Evolutionary conservation across 331 rosid genomes (phyloP).

Genomic region (Cydonia oblonga): DNA sequence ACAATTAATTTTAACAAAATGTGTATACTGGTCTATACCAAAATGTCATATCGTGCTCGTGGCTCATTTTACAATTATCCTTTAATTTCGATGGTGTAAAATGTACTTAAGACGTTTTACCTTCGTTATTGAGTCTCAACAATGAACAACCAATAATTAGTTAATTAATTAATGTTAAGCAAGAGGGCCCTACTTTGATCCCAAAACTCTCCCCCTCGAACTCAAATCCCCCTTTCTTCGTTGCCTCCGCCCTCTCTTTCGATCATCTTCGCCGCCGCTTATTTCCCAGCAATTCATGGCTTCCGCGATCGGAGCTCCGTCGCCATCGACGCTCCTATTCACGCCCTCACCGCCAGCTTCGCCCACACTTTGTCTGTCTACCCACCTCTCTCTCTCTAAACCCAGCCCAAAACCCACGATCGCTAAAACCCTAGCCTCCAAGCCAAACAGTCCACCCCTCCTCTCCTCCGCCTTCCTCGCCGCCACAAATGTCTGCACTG

Average conservation of each 20-base stretch:
- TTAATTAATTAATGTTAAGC: too few relatives aligned
- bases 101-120: too few relatives aligned
- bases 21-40: too few relatives aligned
- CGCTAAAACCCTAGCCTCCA: background rate
- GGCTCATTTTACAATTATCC: too few relatives aligned
- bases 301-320: slow-evolving; percentile 1
- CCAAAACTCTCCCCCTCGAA: background rate
- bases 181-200: background rate
- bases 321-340: background rate
- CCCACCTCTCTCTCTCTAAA: slow-evolving; percentile 6
- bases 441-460: background rate
- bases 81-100: too few relatives aligned
- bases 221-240: background rate
- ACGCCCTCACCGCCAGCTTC: background rate
- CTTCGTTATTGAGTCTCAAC: too few relatives aligned
- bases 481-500: background rate
- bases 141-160: too few relatives aligned
- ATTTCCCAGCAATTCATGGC: background rate
- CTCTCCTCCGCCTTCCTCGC: background rate
- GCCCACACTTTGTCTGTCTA: background rate
- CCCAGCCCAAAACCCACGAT: background rate
- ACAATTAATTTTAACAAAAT: too few relatives aligned
- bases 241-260: background rate
- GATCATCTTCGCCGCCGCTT: background rate
- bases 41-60: too few relatives aligned